These are phyloP conservation scores for Mediolabrus comicus DNA, from an alignment of 108 stramenopile genomes.

Conservation along the genomic window DNA sequence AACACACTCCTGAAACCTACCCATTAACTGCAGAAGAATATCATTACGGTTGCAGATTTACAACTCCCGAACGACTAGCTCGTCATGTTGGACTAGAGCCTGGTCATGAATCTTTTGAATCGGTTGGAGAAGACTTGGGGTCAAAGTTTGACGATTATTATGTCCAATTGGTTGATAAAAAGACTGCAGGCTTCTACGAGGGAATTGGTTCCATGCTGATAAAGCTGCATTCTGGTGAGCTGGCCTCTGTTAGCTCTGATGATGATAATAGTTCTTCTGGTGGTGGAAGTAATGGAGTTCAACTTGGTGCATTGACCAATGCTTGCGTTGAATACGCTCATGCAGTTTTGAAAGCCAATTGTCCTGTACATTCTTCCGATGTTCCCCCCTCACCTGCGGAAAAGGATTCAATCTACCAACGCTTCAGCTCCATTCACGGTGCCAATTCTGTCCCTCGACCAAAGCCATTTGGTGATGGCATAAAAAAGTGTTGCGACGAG, in stretches of 20 bases:
- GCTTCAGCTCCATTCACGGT: slow-evolving; percentile 74
- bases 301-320: slow-evolving; percentile 80
- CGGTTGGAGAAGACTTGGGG: slow-evolving; percentile 55
- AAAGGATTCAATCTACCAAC: slow-evolving; percentile 35
- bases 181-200: slow-evolving; percentile 75
- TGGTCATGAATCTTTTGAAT: slow-evolving; percentile 52
- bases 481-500: slow-evolving; percentile 62
- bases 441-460: slow-evolving; percentile 78
- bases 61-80: slow-evolving; percentile 81
- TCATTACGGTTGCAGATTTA: slow-evolving; percentile 67
- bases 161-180: slow-evolving; percentile 62
- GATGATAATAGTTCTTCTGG: background rate
- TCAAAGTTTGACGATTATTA: slow-evolving; percentile 79
- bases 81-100: slow-evolving; percentile 79
- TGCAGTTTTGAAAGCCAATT: slow-evolving; percentile 76
- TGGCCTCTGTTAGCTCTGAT: background rate
- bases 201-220: slow-evolving; percentile 63
- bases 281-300: slow-evolving; percentile 5
- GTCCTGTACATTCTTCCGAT: slow-evolving; percentile 14
- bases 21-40: slow-evolving; percentile 59
- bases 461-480: slow-evolving; percentile 77
- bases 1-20: slow-evolving; percentile 31
- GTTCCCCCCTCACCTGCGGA: background rate
- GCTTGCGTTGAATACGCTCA: slow-evolving; percentile 84
- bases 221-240: slow-evolving; percentile 19